phyloP scores from a whole-genome alignment of 1,284 basidiomycete genomes.

The Fistulinella staudtii region DNA sequence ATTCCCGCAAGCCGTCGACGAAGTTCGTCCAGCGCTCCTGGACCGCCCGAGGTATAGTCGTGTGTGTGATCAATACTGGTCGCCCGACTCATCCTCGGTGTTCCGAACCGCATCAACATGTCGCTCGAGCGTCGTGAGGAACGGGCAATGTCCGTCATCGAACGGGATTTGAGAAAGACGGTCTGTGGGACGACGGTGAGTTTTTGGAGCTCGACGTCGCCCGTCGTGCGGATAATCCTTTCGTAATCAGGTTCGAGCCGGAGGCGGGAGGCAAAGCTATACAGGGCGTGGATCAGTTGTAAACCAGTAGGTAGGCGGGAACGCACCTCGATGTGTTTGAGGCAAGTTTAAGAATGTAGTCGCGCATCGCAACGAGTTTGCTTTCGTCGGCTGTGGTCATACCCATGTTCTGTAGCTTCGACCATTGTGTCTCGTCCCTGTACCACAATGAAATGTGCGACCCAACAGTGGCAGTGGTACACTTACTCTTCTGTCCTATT shows the following conservation, averaged over 20 bases:
- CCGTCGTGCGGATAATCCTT: slow-evolving; percentile 60
- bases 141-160: slow-evolving; percentile 38
- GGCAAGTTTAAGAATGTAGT: slow-evolving; percentile 84
- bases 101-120: slow-evolving; percentile 40
- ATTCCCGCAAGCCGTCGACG: slow-evolving; percentile 65
- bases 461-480: not conserved
- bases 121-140: slow-evolving; percentile 34
- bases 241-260: slow-evolving; percentile 60
- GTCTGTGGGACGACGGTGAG: slow-evolving; percentile 93
- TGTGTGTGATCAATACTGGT: slow-evolving; percentile 43
- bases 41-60: too few relatives aligned
- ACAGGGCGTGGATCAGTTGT: not conserved
- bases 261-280: slow-evolving; percentile 60
- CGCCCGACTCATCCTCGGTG: slow-evolving; percentile 43
- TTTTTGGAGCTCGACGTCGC: slow-evolving; percentile 72
- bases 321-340: slow-evolving; percentile 58
- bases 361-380: slow-evolving; percentile 81
- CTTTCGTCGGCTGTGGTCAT: slow-evolving; percentile 77
- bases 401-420: slow-evolving; percentile 75
- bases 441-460: not conserved
- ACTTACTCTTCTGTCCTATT: slow-evolving; percentile 74
- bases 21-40: slow-evolving; percentile 74
- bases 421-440: slow-evolving; percentile 74
- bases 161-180: slow-evolving; percentile 75
- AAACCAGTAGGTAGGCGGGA: not conserved